Evolutionary conservation across 305 asterid genomes (phyloP), one percentile per base, ranked within the genome.

Genomic region (Nicotiana rustica): DNA sequence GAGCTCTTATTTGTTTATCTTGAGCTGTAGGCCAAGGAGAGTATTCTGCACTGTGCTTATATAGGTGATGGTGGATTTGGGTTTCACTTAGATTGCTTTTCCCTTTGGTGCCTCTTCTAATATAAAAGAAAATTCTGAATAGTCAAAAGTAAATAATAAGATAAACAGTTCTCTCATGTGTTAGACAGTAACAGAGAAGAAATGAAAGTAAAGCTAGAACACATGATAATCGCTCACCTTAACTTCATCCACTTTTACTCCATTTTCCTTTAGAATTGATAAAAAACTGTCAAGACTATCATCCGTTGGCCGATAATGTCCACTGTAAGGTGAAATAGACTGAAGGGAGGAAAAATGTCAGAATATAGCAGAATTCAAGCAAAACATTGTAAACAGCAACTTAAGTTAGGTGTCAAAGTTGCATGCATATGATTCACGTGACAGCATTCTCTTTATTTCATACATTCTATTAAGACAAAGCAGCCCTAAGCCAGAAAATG

Each of bases 281-380:
- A 91, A 59, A 82, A 96, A 92, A 84, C 84, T 75, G 78, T 88
- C 90, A 6, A 94, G 93, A 88, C 91, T 89, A 33, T 93, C 97
- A 82, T 96, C 97, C 3, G 96, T 92, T 71, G 99, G 99, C 83
- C 91, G 94, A 85, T 92, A 95, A 88, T 92, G 99, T 80, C 92
- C 98, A 19, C 98, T 89, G 92, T 92, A 93, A 52, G 97, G 89
- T 86, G 98, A 92, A 83, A 95, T 85, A 49, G 87, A 64, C 93
- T 86, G 88, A 71, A 85, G 79, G 68, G 12, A 21, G 52, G 10
- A 70, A 83, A 36, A 13, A 56, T 25, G 55, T 71, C 61, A 44
- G 61, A 47, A 36, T 1, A 7, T 12, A 47, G 79, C 60, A 71
- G 78, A 47, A 71, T 47, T 71, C 78, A 44, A 71, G 61, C 7